These are phyloP conservation scores for Mortierella sp. DNA, from an alignment of 371 early-diverging fungal genomes.

Conservation along the genomic window DNA sequence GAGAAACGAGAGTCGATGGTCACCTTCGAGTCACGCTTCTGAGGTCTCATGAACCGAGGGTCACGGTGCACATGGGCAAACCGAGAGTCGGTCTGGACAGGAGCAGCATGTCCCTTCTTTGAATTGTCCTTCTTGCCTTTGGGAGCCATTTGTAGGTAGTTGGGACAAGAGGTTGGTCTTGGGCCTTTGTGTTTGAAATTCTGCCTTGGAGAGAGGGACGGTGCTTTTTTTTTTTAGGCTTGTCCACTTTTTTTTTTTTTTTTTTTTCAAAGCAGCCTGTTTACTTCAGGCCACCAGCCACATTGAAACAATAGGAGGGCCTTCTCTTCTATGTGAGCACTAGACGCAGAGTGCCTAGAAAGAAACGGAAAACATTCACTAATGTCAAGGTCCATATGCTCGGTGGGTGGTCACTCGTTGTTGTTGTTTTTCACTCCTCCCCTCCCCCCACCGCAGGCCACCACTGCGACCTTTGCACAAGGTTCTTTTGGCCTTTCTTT, in stretches of 20 bases:
- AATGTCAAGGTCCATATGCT: too few relatives aligned
- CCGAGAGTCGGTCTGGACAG: conserved; percentile 79
- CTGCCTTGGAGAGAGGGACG: neutral
- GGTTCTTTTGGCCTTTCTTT: too few relatives aligned
- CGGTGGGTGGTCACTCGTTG: too few relatives aligned
- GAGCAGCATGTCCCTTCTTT: neutral
- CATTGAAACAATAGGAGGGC: too few relatives aligned
- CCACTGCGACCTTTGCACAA: too few relatives aligned
- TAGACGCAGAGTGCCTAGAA: too few relatives aligned
- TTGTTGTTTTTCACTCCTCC: too few relatives aligned
- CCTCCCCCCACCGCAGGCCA: too few relatives aligned
- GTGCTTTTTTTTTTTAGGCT: conserved; percentile 3
- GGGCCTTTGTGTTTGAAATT: neutral
- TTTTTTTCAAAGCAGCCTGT: neutral
- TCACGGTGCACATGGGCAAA: conserved; percentile 87
- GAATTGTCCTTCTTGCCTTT: conserved; percentile 20
- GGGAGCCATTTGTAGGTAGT: conserved; percentile 27
- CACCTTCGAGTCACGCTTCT: conserved; percentile 85
- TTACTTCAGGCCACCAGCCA: too few relatives aligned
- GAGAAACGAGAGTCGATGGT: conserved; percentile 92
- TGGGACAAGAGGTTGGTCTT: too few relatives aligned
- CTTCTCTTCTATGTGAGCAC: too few relatives aligned
- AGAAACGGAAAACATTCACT: too few relatives aligned
- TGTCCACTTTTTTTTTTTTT: neutral
- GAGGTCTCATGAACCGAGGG: conserved; percentile 88